Conservation (phyloP, 2,329 filamentous ascomycete genomes). For the Colletotrichum chrysophilum region DNA sequence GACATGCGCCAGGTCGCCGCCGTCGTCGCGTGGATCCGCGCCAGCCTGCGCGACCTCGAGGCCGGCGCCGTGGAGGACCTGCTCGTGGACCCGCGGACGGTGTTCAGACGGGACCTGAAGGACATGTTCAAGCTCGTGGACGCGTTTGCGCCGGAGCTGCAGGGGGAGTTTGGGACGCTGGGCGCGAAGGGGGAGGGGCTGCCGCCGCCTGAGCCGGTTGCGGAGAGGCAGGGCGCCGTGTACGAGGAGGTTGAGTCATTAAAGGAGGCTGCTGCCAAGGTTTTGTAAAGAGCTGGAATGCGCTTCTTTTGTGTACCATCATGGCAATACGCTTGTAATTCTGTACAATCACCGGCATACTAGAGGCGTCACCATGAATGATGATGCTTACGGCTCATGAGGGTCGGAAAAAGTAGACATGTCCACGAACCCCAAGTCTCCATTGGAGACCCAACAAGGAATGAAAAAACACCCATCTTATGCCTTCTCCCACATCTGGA, state of each 20-base stretch:
- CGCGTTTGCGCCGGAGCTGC: slow-evolving; percentile 30
- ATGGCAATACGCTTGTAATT: slow-evolving; percentile 26
- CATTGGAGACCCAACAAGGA: neutral
- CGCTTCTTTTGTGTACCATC: neutral
- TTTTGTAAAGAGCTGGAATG: neutral
- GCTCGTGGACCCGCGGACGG: slow-evolving; percentile 38
- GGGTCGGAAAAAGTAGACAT: neutral
- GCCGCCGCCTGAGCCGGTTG: neutral
- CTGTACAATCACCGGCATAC: slow-evolving; percentile 22
- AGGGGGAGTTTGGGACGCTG: slow-evolving; percentile 41
- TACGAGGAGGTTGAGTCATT: slow-evolving; percentile 5
- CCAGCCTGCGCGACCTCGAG: slow-evolving; percentile 52
- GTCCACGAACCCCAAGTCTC: neutral
- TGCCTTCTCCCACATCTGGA: slow-evolving; percentile 74
- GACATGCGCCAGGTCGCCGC: slow-evolving; percentile 57
- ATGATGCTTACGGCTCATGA: neutral
- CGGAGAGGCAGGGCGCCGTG: slow-evolving; percentile 24
- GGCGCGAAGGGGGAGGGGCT: slow-evolving; percentile 25
- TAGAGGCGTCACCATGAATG: neutral
- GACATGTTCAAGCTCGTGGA: slow-evolving; percentile 44
- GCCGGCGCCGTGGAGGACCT: slow-evolving; percentile 51
- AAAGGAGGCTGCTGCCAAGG: neutral
- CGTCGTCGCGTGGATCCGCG: slow-evolving; percentile 62
- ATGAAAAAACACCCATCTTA: neutral
- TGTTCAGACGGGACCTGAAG: slow-evolving; percentile 49